Base-by-base conservation (phyloP, 345 rosid species). In the Eucalyptus guilfoylei region DNA sequence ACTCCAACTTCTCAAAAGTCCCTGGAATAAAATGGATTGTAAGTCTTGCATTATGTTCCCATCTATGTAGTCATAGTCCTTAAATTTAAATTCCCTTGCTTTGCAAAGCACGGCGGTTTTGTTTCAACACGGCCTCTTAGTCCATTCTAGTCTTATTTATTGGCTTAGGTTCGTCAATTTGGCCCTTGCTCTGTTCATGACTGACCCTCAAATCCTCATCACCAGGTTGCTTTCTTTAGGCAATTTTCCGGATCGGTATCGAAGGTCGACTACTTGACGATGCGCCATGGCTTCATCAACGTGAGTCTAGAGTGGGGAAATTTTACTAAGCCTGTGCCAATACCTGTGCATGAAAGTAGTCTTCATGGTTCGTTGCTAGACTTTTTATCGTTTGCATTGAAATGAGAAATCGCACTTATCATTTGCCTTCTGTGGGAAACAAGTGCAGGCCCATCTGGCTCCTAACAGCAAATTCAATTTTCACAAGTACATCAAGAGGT, bases 241-340 rank as follows among this genome's bases (percentile, higher is more conserved):
- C 97, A 95, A 90, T 94, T 95, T 91, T 91, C 93, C 49, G 90
- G 93, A 88, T 95, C 95, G 0, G 94, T 95, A 17, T 76, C 91
- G 14, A 94, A 89, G 88, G 94, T 94, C 54, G 97, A 95, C 88
- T 95, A 94, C 89, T 80, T 94, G 90, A 93, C 97, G 26, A 91
- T 95, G 95, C 91, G 97, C 87, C 94, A 91, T 49, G 96, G 97
- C 86, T 95, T 95, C 88, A 93, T 95, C 88, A 89, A 91, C 88
- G 97, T 94, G 87, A 93, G 93, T 88, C 10, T 40, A 37, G 14
- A 37, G 81, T 37, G 26, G 44, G 45, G 81, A 17, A 72, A 32
- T 69, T 69, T 62, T 30, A 62, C 34, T 62, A 30, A 3, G 16
- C 14, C 69, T 28, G 14, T 64, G 76, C 76, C 76, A 30, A 14